A percentile compares a stretch with the other conserved stretches of the same genome.
Evolutionary conservation across 352 stramenopile genomes (phyloP).

Genomic region (Phytophthora foliorum): DNA sequence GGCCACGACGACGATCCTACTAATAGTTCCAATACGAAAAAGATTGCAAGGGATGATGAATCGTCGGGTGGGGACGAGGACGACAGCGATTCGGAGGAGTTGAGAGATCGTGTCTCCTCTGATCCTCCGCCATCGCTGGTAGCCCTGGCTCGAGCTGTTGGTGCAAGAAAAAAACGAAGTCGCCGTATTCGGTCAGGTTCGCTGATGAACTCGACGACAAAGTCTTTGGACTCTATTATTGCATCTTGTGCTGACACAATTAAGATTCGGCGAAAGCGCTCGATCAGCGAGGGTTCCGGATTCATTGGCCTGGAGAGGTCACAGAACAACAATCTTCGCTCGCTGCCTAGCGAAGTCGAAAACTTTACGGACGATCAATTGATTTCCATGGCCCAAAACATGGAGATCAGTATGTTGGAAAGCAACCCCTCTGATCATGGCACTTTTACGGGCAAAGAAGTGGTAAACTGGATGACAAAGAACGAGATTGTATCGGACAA

Average conservation of each 20-base stretch:
- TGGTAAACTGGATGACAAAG: slow-evolving; percentile 80
- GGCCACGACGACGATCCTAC: slow-evolving; percentile 37
- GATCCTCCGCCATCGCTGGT: slow-evolving; percentile 52
- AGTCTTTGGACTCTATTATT: slow-evolving; percentile 80
- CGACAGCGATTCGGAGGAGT: slow-evolving; percentile 49
- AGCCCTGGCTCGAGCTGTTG: slow-evolving; percentile 33
- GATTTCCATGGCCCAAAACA: slow-evolving; percentile 79
- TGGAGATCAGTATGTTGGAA: slow-evolving; percentile 67
- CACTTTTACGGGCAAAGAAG: slow-evolving; percentile 71
- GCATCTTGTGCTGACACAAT: slow-evolving; percentile 63
- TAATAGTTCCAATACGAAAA: slow-evolving; percentile 36
- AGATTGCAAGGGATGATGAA: slow-evolving; percentile 25
- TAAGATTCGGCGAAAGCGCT: slow-evolving; percentile 55
- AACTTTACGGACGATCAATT: slow-evolving; percentile 84
- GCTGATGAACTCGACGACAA: slow-evolving; percentile 67
- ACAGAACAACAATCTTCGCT: slow-evolving; percentile 33
- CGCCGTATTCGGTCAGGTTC: slow-evolving; percentile 64
- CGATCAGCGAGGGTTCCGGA: slow-evolving; percentile 66
- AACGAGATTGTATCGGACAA: slow-evolving; percentile 83
- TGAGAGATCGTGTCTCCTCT: slow-evolving; percentile 66
- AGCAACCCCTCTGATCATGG: slow-evolving; percentile 47
- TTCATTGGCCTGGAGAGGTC: slow-evolving; percentile 35
- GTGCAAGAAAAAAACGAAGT: slow-evolving; percentile 51
- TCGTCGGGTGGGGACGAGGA: slow-evolving; percentile 40
- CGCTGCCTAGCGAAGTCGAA: slow-evolving; percentile 68